Evolutionary conservation across 352 stramenopile genomes (phyloP), one percentile per base, ranked within the genome.

Genomic region (Pythium rishiriense): DNA sequence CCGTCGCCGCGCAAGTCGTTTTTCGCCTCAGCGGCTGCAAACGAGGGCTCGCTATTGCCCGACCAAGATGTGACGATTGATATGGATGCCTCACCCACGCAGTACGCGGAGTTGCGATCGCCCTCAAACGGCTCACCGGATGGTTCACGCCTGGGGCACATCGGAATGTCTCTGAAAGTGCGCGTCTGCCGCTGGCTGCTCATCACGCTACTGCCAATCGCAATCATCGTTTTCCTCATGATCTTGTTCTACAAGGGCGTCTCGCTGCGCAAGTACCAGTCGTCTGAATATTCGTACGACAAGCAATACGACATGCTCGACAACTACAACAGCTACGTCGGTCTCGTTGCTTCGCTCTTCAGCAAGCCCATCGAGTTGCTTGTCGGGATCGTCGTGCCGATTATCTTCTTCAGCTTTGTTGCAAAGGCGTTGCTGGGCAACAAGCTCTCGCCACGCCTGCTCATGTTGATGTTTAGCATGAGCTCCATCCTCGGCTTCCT

Each of bases 311-410:
- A 52, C 28, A 53, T 73, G 49, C 60, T 68, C 39, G 60, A 73
- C 43, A 35, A 52, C 22, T 73, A 73, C 66, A 73, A 73, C 60
- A 46, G 51, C 53, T 64, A 66, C 49, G 51, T 66, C 17, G 66
- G 53, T 31, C 61, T 66, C 26, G 19, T 73, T 43, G 62, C 59
- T 24, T 64, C 66, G 25, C 17, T 66, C 3, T 53, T 65, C 25
- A 58, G 46, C 39, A 69, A 61, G 45, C 66, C 61, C 17, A 21
- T 72, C n/a, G 66, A 69, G 39, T 12, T 69, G 28, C 57, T 72
- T 4, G 15, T 65, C 12, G 39, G 22, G 14, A 52, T 72, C 26
- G 55, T 68, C 15, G 49, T 72, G 31, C 46, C 66, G 3, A 43
- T 69, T 17, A 15, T 57, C 12, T 39, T 65, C 12, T 29, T 72